Conservation (phyloP, 139 green algal genomes). For the Astrephomene gubernaculifera region DNA sequence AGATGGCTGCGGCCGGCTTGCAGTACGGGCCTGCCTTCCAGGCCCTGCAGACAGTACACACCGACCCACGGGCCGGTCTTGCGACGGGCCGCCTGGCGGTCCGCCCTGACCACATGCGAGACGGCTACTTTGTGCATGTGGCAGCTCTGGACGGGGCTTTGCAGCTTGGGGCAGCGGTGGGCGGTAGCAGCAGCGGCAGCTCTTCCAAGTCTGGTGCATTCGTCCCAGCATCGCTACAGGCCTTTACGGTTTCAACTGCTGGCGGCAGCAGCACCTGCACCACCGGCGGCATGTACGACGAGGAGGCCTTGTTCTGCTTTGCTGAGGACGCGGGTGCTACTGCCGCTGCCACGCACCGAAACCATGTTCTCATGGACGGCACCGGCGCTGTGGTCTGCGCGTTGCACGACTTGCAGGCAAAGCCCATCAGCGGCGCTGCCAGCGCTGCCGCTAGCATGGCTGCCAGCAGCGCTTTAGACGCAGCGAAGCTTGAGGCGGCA, state of each 20-base stretch:
- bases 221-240: conserved; percentile 70
- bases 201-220: conserved; percentile 6
- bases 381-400: conserved; percentile 49
- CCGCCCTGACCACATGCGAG: not conserved
- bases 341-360: conserved; percentile 29
- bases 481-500: not conserved
- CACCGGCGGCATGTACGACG: no score
- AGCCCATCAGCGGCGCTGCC: conserved; percentile 35
- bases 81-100: not conserved
- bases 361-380: conserved; percentile 52
- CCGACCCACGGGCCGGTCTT: not conserved
- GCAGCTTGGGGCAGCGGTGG: conserved; percentile 72
- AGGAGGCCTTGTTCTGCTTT: not conserved
- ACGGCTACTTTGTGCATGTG: conserved; percentile 60
- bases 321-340: not conserved
- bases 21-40: conserved; percentile 79
- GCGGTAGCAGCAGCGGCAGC: not conserved
- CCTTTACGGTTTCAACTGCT: not conserved
- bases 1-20: conserved; percentile 65
- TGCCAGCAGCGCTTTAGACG: not conserved
- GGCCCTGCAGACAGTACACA: conserved; percentile 31
- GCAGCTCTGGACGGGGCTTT: conserved; percentile 61
- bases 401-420: conserved; percentile 65
- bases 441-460: not conserved
- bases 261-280: not conserved